Percentiles rank a stretch among this genome's conserved stretches.
These are phyloP conservation scores for Cystofilobasidium macerans DNA, from an alignment of 768 basidiomycete genomes.

Conservation along the genomic window DNA sequence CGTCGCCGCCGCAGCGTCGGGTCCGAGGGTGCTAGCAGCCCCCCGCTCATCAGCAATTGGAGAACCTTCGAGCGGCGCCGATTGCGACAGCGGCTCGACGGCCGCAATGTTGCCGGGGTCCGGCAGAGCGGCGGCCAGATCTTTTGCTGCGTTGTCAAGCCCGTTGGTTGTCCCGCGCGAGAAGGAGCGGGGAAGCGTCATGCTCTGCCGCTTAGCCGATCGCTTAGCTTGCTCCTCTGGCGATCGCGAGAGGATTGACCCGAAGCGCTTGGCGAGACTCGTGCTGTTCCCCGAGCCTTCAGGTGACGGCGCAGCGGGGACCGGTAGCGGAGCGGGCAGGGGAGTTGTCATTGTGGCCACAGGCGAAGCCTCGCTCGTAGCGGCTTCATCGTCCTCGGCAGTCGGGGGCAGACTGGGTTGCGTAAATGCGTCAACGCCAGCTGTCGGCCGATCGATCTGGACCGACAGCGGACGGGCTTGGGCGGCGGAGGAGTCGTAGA, in stretches of 20 bases:
- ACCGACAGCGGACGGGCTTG: background rate
- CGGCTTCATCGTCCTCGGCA: constrained; percentile 22
- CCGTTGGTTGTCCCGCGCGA: constrained; percentile 1
- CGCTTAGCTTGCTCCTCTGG: constrained; percentile 21
- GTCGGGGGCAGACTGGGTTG: constrained; percentile 12
- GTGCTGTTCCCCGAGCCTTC: background rate
- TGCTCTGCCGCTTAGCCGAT: constrained; percentile 23
- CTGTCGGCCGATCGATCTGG: background rate
- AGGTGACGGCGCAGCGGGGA: constrained; percentile 4
- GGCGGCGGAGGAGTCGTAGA: background rate
- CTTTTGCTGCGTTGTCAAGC: background rate
- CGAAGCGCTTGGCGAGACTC: constrained; percentile 30
- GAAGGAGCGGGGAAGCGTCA: constrained; percentile 24
- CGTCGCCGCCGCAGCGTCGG: background rate
- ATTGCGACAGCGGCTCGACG: constrained; percentile 9
- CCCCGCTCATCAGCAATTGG: background rate
- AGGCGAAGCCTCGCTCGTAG: background rate
- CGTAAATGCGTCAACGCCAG: background rate
- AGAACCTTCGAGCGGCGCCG: constrained; percentile 18
- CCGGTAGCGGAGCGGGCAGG: background rate
- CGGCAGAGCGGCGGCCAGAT: background rate
- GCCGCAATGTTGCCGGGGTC: background rate
- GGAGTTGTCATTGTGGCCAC: background rate
- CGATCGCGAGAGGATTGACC: constrained; percentile 30
- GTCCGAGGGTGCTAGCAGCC: constrained; percentile 28